Base-by-base conservation (phyloP, 2,329 filamentous ascomycete species). In the Sphaerulina populicola region DNA sequence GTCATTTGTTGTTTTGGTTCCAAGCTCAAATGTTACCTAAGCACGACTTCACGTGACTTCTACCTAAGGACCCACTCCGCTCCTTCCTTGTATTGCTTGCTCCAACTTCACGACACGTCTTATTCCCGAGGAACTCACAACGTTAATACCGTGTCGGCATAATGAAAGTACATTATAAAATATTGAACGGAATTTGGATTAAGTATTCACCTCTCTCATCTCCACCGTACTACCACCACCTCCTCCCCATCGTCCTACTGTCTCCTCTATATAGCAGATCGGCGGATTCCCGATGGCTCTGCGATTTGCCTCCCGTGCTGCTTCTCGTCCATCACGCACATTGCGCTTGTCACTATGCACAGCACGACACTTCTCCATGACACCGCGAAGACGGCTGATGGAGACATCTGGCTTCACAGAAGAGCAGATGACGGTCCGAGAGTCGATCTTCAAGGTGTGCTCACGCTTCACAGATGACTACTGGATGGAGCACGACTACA, bases 401-500 rank as follows among this genome's bases (percentile, higher is more conserved):
- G 82, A 87, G 57, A 81, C 77, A 33, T 79, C 78, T 1, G 80
- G 82, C 23, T 89, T 91, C 69, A 83, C 80, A 0, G 80, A 86
- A 40, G 82, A 81, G 44, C 85, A 91, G 61, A 63, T 89, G 41
- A 80, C 77, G 47, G 86, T 91, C 3, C 77, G 85, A 33, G 82
- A 88, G 53, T 81, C 85, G 0, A 76, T 90, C 15, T 69, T 72
- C 2, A 80, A 83, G 21, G 74, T 90, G 23, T 90, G 86, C 66
- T 72, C 80, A 1, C 74, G 79, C 8, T 91, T 87, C 55, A 79
- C 85, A 12, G 83, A 87, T 60, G 77, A 80, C 9, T 91, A 90
- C 69, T 91, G 86, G 86, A 82, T 81, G 59, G 77, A 85, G 47
- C 82, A 74, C 57, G 87, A 93, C 64, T 78, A 86, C 57, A 75